Evolutionary conservation across 805 yeast species (phyloP).

Genomic region (Candida mattraensis): DNA sequence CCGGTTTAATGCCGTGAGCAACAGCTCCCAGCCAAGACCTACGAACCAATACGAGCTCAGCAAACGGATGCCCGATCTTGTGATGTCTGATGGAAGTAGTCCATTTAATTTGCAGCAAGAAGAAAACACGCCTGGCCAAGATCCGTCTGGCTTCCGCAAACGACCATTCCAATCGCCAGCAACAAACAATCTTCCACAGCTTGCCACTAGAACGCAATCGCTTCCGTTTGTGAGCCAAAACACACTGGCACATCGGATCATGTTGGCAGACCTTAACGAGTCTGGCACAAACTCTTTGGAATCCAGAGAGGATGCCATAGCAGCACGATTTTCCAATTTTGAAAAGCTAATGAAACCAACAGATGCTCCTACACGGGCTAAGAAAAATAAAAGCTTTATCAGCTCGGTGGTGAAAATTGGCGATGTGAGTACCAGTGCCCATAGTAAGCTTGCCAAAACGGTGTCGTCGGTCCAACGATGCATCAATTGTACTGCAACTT

Average conservation of each 20-base stretch:
- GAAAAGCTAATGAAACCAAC: slow-evolving; percentile 26
- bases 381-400: slow-evolving; percentile 32
- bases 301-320: slow-evolving; percentile 28
- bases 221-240: slow-evolving; percentile 34
- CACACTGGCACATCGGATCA: slow-evolving; percentile 33
- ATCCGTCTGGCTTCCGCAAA: slow-evolving; percentile 1
- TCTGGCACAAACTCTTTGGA: slow-evolving; percentile 17
- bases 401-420: slow-evolving; percentile 34
- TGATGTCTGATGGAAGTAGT: slow-evolving; percentile 6
- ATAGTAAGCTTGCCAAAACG: slow-evolving; percentile 12
- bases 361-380: slow-evolving; percentile 31
- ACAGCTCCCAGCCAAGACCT: not conserved
- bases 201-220: slow-evolving; percentile 38
- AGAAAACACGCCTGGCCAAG: slow-evolving; percentile 1
- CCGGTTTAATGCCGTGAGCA: slow-evolving; percentile 39
- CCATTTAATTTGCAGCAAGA: slow-evolving; percentile 5
- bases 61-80: not conserved
- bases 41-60: not conserved
- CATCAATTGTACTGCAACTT: slow-evolving; percentile 31
- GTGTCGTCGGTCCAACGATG: slow-evolving; percentile 24
- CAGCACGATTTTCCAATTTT: slow-evolving; percentile 33
- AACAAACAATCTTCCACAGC: slow-evolving; percentile 22
- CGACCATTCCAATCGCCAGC: slow-evolving; percentile 7
- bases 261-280: slow-evolving; percentile 26
- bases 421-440: slow-evolving; percentile 19